phyloP scores from a whole-genome alignment of 331 rosid species.

The Telfairia occidentalis region DNA sequence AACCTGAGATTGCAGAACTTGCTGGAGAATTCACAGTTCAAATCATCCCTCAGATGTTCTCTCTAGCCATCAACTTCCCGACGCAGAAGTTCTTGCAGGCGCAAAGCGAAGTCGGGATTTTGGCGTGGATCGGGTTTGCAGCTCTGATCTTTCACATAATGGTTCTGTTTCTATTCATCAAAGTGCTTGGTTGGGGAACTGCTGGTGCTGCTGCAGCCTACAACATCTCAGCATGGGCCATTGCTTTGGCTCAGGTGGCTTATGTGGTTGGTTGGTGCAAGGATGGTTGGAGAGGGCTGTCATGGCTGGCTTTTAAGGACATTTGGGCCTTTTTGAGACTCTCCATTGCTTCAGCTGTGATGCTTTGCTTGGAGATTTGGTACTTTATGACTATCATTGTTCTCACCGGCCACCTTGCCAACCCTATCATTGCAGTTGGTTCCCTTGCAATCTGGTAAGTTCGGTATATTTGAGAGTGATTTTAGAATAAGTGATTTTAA shows the following conservation, averaged over 20 bases:
- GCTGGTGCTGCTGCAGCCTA: slow-evolving; percentile 15
- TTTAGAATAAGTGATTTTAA: too few relatives aligned
- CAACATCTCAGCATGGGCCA: slow-evolving; percentile 13
- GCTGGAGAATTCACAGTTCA: slow-evolving; percentile 68
- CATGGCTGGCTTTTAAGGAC: slow-evolving; percentile 18
- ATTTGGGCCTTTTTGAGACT: slow-evolving; percentile 22
- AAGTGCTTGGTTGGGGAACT: slow-evolving; percentile 13
- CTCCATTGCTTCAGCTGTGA: slow-evolving; percentile 16
- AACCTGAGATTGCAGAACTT: slow-evolving; percentile 42
- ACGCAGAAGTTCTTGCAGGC: slow-evolving; percentile 86
- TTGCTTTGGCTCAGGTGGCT: slow-evolving; percentile 12
- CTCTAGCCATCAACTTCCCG: slow-evolving; percentile 66
- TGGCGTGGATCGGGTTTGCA: slow-evolving; percentile 72
- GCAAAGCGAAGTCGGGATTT: slow-evolving; percentile 54
- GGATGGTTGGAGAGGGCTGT: slow-evolving; percentile 15
- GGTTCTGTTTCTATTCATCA: slow-evolving; percentile 14
- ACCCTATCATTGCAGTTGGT: slow-evolving; percentile 22
- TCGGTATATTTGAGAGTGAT: too few relatives aligned
- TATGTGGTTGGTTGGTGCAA: slow-evolving; percentile 26
- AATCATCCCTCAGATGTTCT: slow-evolving; percentile 77
- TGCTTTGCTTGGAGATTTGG: slow-evolving; percentile 25
- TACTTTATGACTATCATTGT: slow-evolving; percentile 14
- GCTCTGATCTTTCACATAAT: slow-evolving; percentile 27
- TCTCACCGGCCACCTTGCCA: slow-evolving; percentile 20
- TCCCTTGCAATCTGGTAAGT: slow-evolving; percentile 22